Evolutionary conservation across 352 stramenopile species (phyloP).

Genomic region (Phytophthora fragariae): DNA sequence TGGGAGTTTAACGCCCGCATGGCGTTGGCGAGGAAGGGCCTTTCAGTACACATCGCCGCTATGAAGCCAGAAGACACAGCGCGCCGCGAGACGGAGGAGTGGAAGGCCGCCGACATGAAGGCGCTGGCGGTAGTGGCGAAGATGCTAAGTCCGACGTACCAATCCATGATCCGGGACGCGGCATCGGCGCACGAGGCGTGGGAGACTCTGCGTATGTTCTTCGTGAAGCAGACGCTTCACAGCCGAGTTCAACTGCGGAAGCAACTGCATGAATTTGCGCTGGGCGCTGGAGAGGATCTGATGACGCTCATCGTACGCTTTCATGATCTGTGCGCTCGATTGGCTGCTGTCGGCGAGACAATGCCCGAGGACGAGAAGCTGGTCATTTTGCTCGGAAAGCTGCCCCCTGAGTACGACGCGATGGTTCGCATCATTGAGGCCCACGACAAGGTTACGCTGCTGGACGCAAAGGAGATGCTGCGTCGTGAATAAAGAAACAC

Average conservation of each 20-base stretch:
- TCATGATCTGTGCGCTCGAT: conserved; percentile 24
- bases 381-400: conserved; percentile 18
- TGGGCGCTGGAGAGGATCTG: conserved; percentile 10
- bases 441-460: conserved; percentile 7
- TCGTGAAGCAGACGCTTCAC: conserved; percentile 31
- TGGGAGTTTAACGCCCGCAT: conserved; percentile 32
- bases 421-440: conserved; percentile 38
- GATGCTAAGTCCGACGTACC: conserved; percentile 10
- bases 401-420: conserved; percentile 26
- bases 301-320: conserved; percentile 29
- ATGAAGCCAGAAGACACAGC: conserved; percentile 17
- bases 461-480: conserved; percentile 38
- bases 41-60: conserved; percentile 14
- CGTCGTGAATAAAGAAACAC: conserved; percentile 20
- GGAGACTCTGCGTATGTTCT: conserved; percentile 24
- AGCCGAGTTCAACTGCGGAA: conserved; percentile 32
- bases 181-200: conserved; percentile 12
- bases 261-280: conserved; percentile 25
- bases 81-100: conserved; percentile 6
- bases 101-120: conserved; percentile 20
- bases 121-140: conserved; percentile 9
- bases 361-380: conserved; percentile 21
- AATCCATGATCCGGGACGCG: conserved; percentile 22
- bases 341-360: conserved; percentile 20
- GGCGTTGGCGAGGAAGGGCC: conserved; percentile 20